Conservation (phyloP, 1,284 basidiomycete genomes). For the Leccinum insolens region DNA sequence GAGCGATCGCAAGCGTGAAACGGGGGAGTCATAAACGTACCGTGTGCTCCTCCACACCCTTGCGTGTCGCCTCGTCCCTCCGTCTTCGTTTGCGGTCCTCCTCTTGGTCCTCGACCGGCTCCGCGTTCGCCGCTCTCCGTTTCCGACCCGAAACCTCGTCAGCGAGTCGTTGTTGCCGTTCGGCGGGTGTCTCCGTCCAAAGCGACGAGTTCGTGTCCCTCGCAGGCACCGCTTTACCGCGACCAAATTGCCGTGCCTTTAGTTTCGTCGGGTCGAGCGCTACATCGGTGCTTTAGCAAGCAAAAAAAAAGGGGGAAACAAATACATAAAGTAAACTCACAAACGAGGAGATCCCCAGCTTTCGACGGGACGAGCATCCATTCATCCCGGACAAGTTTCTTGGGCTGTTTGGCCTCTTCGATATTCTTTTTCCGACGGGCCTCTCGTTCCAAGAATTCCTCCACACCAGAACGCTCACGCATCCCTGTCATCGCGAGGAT, state of each 20-base stretch:
- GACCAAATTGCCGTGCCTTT: conserved; percentile 78
- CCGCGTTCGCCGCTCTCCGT: conserved; percentile 63
- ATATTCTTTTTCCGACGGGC: conserved; percentile 67
- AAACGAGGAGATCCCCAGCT: conserved; percentile 71
- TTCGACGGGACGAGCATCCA: conserved; percentile 95
- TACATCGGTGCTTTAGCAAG: conserved; percentile 21
- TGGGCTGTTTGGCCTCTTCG: conserved; percentile 75
- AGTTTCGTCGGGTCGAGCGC: conserved; percentile 74
- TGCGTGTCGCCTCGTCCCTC: conserved; percentile 71
- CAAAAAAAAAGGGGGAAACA: neutral
- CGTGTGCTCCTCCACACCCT: conserved; percentile 79
- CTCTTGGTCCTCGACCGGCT: conserved; percentile 38
- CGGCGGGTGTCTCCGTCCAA: conserved; percentile 94
- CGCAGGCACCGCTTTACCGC: conserved; percentile 52
- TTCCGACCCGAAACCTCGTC: conserved; percentile 89
- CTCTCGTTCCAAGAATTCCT: conserved; percentile 82
- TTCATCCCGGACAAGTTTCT: conserved; percentile 80
- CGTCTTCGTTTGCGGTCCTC: conserved; percentile 53
- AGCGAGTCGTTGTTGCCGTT: conserved; percentile 80
- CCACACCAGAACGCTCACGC: conserved; percentile 53
- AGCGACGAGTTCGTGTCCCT: conserved; percentile 58
- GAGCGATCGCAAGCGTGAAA: neutral
- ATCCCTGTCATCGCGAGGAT: conserved; percentile 35
- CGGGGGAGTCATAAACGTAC: conserved; percentile 43
- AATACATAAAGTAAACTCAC: conserved; percentile 46